A percentile compares a stretch with the other conserved stretches of the same genome.
Conservation (phyloP, 345 rosid species). For the Arabidopsis suecica region DNA sequence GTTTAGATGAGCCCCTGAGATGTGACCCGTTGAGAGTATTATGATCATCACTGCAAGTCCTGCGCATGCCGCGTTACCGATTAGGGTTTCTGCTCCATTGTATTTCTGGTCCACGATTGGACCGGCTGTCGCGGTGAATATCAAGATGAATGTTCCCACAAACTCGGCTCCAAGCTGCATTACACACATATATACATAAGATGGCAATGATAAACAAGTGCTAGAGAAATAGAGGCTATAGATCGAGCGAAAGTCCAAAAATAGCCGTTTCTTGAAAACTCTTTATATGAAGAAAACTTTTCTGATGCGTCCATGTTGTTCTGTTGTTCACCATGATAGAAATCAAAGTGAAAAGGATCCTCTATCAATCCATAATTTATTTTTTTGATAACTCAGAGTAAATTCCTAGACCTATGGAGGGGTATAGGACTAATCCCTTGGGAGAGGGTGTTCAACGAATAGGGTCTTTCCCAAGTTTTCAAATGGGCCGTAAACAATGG, state of each 20-base stretch:
- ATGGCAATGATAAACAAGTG: not conserved
- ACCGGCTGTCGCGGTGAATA: constrained; percentile 89
- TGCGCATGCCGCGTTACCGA: constrained; percentile 90
- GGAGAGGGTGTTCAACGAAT: no score
- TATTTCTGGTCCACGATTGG: constrained; percentile 95
- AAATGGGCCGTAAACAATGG: no score
- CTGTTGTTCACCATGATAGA: no score
- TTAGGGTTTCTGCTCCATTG: constrained; percentile 68
- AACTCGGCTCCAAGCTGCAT: constrained; percentile 92
- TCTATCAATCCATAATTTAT: no score
- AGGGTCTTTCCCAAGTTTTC: no score
- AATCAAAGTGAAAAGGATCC: no score
- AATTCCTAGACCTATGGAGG: no score
- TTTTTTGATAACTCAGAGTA: no score
- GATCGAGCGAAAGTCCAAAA: not conserved
- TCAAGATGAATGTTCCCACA: constrained; percentile 92
- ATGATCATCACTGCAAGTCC: constrained; percentile 96
- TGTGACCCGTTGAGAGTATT: constrained; percentile 90
- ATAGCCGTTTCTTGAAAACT: not conserved
- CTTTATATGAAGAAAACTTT: no score
- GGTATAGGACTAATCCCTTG: no score
- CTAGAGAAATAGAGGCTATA: not conserved
- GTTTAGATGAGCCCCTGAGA: constrained; percentile 95
- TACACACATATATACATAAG: not conserved
- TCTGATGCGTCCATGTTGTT: no score